Evolutionary conservation across 192 early-diverging fungal species (phyloP).

Genomic region (Piromyces finnis): DNA sequence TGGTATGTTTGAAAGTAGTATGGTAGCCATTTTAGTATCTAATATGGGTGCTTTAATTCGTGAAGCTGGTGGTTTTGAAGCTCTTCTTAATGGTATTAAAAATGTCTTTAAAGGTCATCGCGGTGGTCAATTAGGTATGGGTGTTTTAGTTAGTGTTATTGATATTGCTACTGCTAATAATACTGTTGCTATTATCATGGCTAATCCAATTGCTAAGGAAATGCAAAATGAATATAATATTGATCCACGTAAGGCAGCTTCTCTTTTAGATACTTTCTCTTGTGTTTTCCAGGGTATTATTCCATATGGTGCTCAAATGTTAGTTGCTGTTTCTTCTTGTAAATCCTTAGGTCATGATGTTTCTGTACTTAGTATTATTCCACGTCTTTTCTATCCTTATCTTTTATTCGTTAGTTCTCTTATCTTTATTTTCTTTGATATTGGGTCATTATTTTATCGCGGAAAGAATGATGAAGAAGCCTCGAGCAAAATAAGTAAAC

Average conservation of each 20-base stretch:
- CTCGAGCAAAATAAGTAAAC: no score
- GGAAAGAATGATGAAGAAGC: neutral
- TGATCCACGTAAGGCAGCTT: neutral
- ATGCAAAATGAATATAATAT: neutral
- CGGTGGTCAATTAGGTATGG: no score
- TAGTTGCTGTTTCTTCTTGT: neutral
- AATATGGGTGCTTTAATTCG: no score
- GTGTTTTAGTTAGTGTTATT: no score
- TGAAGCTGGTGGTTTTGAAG: no score
- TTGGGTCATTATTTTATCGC: neutral
- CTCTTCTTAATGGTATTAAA: neutral
- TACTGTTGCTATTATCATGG: neutral
- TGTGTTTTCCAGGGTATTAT: neutral
- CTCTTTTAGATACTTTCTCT: neutral
- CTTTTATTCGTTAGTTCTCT: neutral
- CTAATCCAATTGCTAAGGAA: neutral
- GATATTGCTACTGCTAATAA: no score
- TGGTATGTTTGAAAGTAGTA: neutral
- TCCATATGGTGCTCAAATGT: neutral
- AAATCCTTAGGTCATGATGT: neutral
- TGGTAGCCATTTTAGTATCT: neutral
- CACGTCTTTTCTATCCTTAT: neutral
- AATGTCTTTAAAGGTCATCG: neutral
- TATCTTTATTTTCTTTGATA: neutral
- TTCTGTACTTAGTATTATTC: neutral